Conservation (phyloP, 2,329 filamentous ascomycete species). For the Diaporthe nobilis region DNA sequence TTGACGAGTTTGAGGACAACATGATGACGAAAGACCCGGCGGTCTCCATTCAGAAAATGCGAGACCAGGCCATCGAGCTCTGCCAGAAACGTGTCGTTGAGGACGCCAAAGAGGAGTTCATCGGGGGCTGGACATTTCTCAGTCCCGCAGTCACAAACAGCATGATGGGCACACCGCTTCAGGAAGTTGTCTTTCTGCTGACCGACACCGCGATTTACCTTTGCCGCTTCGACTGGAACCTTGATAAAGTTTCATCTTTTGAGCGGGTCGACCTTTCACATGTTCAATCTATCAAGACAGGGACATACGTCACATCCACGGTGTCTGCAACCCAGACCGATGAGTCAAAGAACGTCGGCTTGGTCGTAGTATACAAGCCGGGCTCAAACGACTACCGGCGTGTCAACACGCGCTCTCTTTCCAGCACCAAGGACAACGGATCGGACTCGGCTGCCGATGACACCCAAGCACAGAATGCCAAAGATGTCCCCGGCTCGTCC, state of each 20-base stretch:
- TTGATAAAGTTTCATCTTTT: slow-evolving; percentile 94
- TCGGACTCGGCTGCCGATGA: slow-evolving; percentile 40
- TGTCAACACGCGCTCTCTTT: slow-evolving; percentile 88
- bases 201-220: slow-evolving; percentile 89
- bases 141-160: slow-evolving; percentile 81
- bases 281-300: slow-evolving; percentile 80
- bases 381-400: slow-evolving; percentile 79
- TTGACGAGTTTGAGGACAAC: slow-evolving; percentile 93
- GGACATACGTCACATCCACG: slow-evolving; percentile 92
- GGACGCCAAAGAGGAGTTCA: slow-evolving; percentile 85
- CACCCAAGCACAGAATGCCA: slow-evolving; percentile 18
- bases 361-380: slow-evolving; percentile 83
- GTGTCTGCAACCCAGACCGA: slow-evolving; percentile 84
- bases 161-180: slow-evolving; percentile 79
- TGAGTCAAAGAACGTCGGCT: slow-evolving; percentile 84
- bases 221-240: slow-evolving; percentile 93
- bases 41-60: slow-evolving; percentile 85
- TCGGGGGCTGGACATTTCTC: slow-evolving; percentile 90
- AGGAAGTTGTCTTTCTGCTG: slow-evolving; percentile 89
- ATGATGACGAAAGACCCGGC: slow-evolving; percentile 96
- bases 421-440: slow-evolving; percentile 56
- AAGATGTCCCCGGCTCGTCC: slow-evolving; percentile 27
- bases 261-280: slow-evolving; percentile 86
- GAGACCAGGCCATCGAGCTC: slow-evolving; percentile 90
- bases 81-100: slow-evolving; percentile 89